Conservation (phyloP, 2,329 filamentous ascomycete genomes). For the Colletotrichum tamarilloi region DNA sequence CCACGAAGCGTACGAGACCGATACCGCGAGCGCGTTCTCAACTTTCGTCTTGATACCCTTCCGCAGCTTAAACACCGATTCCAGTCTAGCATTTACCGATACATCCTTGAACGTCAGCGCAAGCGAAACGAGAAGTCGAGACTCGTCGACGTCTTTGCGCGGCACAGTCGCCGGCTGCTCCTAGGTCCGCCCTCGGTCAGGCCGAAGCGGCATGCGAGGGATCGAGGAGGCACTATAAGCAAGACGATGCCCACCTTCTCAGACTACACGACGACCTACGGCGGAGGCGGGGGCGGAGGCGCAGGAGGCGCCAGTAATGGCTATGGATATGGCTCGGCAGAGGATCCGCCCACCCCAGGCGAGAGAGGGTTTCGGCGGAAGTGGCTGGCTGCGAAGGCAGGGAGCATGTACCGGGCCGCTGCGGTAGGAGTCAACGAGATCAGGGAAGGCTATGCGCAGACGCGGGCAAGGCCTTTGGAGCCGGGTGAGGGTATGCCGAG, state of each 20-base stretch:
- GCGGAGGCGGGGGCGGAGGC: conserved; percentile 24
- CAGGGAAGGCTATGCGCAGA: conserved; percentile 68
- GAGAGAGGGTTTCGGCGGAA: conserved; percentile 80
- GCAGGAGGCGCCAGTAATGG: conserved; percentile 14
- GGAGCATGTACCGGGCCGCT: conserved; percentile 66
- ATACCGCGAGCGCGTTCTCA: conserved; percentile 73
- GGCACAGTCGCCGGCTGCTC: conserved; percentile 58
- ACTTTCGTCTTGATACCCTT: conserved; percentile 80
- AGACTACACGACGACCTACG: conserved; percentile 30
- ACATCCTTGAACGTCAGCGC: conserved; percentile 73
- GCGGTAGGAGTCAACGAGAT: conserved; percentile 69
- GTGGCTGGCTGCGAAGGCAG: conserved; percentile 77
- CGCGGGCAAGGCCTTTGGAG: conserved; percentile 53
- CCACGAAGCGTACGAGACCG: conserved; percentile 70
- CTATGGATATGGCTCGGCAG: conserved; percentile 41
- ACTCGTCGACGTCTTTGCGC: conserved; percentile 55
- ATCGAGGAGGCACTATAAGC: conserved; percentile 35
- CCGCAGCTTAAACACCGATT: conserved; percentile 76
- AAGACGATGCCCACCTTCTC: conserved; percentile 39
- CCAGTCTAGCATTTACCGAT: conserved; percentile 82
- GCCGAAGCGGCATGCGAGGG: conserved; percentile 45
- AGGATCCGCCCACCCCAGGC: conserved; percentile 47
- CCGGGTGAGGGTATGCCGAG: conserved; percentile 44
- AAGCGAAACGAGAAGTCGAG: conserved; percentile 61
- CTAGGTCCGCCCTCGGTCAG: conserved; percentile 49